A percentile compares a stretch with the other conserved stretches of the same genome.
These are phyloP conservation scores for Linnemannia zychae DNA, from an alignment of 192 early-diverging fungal genomes.

Conservation along the genomic window DNA sequence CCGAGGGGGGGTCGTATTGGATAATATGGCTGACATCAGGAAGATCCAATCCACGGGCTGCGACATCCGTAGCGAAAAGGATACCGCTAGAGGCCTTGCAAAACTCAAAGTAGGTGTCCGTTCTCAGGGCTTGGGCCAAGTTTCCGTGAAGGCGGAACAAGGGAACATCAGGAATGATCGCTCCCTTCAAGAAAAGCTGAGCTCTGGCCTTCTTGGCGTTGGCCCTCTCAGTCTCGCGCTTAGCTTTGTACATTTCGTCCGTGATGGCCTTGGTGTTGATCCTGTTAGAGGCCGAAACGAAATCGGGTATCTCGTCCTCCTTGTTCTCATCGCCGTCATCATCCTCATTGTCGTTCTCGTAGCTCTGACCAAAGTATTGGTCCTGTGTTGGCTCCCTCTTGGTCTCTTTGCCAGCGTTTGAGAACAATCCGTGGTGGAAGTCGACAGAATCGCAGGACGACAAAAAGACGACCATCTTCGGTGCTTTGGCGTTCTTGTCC, in stretches of 20 bases:
- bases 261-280: slow-evolving; percentile 37
- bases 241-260: slow-evolving; percentile 60
- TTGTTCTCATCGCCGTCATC: slow-evolving; percentile 57
- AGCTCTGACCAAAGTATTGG: slow-evolving; percentile 51
- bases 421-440: slow-evolving; percentile 91
- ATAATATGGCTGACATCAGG: slow-evolving; percentile 93
- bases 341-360: slow-evolving; percentile 57
- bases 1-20: slow-evolving; percentile 97
- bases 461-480: slow-evolving; percentile 95
- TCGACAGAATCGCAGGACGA: slow-evolving; percentile 95
- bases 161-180: slow-evolving; percentile 75
- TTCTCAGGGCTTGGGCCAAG: slow-evolving; percentile 84
- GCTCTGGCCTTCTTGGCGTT: slow-evolving; percentile 55
- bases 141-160: slow-evolving; percentile 93
- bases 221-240: slow-evolving; percentile 64
- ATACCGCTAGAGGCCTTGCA: slow-evolving; percentile 74
- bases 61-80: slow-evolving; percentile 96
- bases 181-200: slow-evolving; percentile 60
- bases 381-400: slow-evolving; percentile 53
- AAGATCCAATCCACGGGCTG: slow-evolving; percentile 97
- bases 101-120: slow-evolving; percentile 82
- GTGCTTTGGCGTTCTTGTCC: slow-evolving; percentile 31
- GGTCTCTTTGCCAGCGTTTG: slow-evolving; percentile 68
- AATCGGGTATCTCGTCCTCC: slow-evolving; percentile 52
- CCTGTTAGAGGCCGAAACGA: slow-evolving; percentile 52